These are phyloP conservation scores for Coniochaeta sp. DNA, from an alignment of 2,329 filamentous ascomycete genomes.

Conservation along the genomic window DNA sequence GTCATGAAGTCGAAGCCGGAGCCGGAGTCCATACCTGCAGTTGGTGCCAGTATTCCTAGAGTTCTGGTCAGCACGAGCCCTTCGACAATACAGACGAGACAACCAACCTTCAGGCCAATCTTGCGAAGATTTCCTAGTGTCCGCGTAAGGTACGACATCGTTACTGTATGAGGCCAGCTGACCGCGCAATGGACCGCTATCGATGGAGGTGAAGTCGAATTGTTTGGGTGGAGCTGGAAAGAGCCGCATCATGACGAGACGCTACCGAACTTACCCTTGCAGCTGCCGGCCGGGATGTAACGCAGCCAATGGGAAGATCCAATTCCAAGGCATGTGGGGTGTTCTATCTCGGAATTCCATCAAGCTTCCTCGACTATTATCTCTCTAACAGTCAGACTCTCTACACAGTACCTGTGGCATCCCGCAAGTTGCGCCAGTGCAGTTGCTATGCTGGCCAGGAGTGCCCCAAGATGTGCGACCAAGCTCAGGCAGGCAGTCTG, in stretches of 20 bases:
- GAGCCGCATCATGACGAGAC: conserved; percentile 7
- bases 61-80: conserved; percentile 26
- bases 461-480: conserved; percentile 15
- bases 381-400: not conserved
- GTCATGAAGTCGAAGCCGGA: conserved; percentile 20
- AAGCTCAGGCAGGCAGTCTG: conserved; percentile 11
- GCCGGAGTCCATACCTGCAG: conserved; percentile 63
- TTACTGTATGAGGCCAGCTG: conserved; percentile 23
- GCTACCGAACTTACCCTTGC: not conserved
- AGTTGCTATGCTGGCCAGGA: conserved; percentile 17
- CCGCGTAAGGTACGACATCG: conserved; percentile 87
- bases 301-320: conserved; percentile 16
- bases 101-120: conserved; percentile 75
- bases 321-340: not conserved
- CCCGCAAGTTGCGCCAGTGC: not conserved
- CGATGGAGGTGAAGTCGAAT: conserved; percentile 10
- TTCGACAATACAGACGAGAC: not conserved
- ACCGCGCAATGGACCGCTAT: conserved; percentile 6
- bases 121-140: conserved; percentile 81
- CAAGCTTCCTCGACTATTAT: not conserved
- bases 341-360: conserved; percentile 4
- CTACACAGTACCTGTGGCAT: too few species aligned
- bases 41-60: conserved; percentile 83
- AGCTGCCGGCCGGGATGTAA: conserved; percentile 4
- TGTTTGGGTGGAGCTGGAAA: conserved; percentile 12